A percentile compares a stretch with the other conserved stretches of the same genome.
phyloP scores from a whole-genome alignment of 768 basidiomycete genomes.

The Psilocybe azurescens region DNA sequence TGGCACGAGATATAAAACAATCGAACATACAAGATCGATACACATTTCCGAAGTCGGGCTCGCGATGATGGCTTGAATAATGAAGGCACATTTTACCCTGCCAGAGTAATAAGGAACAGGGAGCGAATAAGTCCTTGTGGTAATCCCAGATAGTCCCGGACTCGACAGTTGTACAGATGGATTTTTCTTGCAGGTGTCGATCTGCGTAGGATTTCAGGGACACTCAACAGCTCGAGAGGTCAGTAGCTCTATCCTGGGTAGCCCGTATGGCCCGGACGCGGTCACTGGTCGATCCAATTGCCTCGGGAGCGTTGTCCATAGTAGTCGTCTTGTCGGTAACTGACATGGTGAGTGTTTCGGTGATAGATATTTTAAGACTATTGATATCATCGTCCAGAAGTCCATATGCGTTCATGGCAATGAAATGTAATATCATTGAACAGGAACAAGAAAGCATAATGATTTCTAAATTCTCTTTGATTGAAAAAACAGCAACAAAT shows the following conservation, averaged over 20 bases:
- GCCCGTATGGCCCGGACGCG: conserved; percentile 9
- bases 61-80: not conserved
- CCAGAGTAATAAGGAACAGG: not conserved
- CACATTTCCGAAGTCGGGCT: conserved; percentile 6
- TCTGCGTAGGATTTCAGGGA: not conserved
- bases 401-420: conserved; percentile 8
- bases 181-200: not conserved
- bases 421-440: conserved; percentile 7
- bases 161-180: not conserved
- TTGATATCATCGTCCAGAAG: conserved; percentile 6
- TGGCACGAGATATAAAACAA: conserved; percentile 1
- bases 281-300: not conserved
- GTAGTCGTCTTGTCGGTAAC: not conserved
- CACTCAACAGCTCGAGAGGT: not conserved
- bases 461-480: not conserved
- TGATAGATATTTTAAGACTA: conserved; percentile 8
- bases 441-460: not conserved
- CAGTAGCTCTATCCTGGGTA: not conserved
- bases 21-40: conserved; percentile 14
- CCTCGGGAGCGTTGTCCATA: conserved; percentile 3
- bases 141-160: not conserved
- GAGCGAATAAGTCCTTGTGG: not conserved
- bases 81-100: not conserved
- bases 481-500: conserved; percentile 11
- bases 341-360: conserved; percentile 13